Percentiles rank a stretch among this genome's conserved stretches.
Evolutionary conservation across 768 basidiomycete species (phyloP).

Genomic region (Flagelloscypha sp.): DNA sequence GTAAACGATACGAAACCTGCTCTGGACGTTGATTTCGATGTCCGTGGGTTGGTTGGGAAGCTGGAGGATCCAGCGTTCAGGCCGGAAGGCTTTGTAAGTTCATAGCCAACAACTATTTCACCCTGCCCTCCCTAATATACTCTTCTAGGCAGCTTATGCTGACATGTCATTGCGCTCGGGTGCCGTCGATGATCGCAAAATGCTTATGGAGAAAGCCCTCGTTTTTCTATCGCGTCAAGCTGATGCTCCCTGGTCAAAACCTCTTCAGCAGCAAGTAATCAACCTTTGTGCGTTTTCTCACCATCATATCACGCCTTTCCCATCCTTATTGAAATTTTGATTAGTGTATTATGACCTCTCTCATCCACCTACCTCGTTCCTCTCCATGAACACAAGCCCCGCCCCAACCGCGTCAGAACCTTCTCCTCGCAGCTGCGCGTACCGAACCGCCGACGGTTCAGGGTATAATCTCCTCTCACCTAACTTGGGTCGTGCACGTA

Average conservation of each 20-base stretch:
- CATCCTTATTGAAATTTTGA: conserved; percentile 16
- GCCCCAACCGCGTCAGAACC: conserved; percentile 18
- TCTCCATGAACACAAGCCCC: conserved; percentile 13
- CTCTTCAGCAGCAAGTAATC: too few species aligned
- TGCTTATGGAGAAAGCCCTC: conserved; percentile 19
- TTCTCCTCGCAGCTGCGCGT: conserved; percentile 28
- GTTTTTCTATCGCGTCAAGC: conserved; percentile 4
- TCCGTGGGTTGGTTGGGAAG: not conserved
- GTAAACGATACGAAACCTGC: not conserved
- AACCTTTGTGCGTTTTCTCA: conserved; percentile 22
- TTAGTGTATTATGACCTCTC: conserved; percentile 50
- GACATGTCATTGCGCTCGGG: conserved; percentile 22
- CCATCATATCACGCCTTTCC: conserved; percentile 19
- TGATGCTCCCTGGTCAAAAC: not conserved
- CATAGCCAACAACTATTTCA: too few species aligned
- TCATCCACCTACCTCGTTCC: conserved; percentile 37
- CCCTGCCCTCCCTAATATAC: too few species aligned
- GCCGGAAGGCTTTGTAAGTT: not conserved
- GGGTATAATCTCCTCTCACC: conserved; percentile 39
- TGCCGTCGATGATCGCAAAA: conserved; percentile 36
- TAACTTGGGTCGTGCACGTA: conserved; percentile 41
- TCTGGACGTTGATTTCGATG: not conserved
- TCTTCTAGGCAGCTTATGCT: conserved; percentile 20
- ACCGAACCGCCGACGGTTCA: conserved; percentile 41
- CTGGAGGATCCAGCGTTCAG: not conserved